Conservation (phyloP, 1,284 basidiomycete genomes). For the Athelia psychrophila region DNA sequence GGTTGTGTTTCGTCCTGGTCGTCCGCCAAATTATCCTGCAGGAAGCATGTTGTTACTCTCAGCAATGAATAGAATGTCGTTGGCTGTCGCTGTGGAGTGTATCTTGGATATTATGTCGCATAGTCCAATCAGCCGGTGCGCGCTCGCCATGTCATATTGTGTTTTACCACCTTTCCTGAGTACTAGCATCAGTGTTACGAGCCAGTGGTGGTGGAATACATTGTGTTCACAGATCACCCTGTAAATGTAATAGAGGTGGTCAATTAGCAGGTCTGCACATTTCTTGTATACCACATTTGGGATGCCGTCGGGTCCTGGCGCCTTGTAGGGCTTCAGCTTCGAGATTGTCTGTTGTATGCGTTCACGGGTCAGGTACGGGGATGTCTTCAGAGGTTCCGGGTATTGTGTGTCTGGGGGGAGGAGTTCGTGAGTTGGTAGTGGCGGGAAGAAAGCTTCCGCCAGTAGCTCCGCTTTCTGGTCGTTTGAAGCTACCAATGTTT, state of each 20-base stretch:
- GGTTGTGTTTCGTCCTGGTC: constrained; percentile 29
- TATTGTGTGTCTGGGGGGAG: not conserved
- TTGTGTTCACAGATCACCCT: constrained; percentile 21
- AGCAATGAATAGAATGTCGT: constrained; percentile 16
- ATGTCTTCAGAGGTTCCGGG: not conserved
- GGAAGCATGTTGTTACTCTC: constrained; percentile 23
- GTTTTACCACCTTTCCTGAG: constrained; percentile 35
- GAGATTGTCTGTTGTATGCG: not conserved
- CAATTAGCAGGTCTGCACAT: constrained; percentile 20
- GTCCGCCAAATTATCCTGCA: constrained; percentile 30
- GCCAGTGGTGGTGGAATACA: constrained; percentile 30
- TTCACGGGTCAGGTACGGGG: too few relatives aligned
- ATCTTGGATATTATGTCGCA: constrained; percentile 33
- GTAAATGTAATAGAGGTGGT: constrained; percentile 25
- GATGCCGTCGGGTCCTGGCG: constrained; percentile 28
- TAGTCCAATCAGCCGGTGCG: constrained; percentile 40
- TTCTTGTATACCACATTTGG: constrained; percentile 32
- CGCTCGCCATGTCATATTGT: constrained; percentile 29
- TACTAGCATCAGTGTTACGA: constrained; percentile 28
- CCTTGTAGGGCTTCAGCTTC: constrained; percentile 29
- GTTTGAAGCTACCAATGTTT: not conserved
- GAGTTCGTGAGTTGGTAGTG: not conserved
- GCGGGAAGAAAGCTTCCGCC: not conserved
- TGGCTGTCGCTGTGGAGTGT: constrained; percentile 22
- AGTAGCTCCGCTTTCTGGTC: not conserved